Base-by-base conservation (phyloP, 208 protist species). In the Zelonia costaricensis region DNA sequence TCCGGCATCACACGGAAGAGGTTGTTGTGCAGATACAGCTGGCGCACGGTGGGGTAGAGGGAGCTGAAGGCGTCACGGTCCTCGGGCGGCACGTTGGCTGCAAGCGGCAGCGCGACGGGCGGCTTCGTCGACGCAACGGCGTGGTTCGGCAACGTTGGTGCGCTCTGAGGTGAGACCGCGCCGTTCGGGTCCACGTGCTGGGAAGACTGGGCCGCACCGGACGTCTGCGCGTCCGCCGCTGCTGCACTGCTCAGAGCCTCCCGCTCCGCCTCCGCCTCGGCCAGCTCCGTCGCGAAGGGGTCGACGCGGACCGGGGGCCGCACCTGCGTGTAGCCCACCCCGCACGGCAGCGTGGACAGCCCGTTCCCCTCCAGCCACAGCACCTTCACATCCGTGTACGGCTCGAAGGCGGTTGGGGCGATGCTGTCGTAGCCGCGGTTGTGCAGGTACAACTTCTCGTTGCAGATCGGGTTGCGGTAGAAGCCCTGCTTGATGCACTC, bases 1-100 rank as follows among this genome's bases (percentile, higher is more conserved):
- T 94, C 82, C 2, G 94, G 89, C 76, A 98, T 97, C 8, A 52
- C 48, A 5, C 71, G 51, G 18, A 98, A 86, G 9, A 82, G 22
- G 54, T 98, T 98, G 57, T 98, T 89, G 59, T 98, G 93, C 13
- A 98, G 57, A 69, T 97, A 98, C 16, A 98, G 62, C 64, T 94
- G 92, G 10, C 85, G 74, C 27, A 98, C 56, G 3, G 95, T 90
- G 20, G 80, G 80, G 39, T 95, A 90, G 18, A 88, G 65, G 10
- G 84, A 92, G 62, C 86, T 80, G 64, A 93, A 96, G 53, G 75
- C 84, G 67, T 94, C 88, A 10, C 76, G 80, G 2, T 76, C 20
- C 42, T 62, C 65, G 20, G 36, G 30, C 5, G 56, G 68, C 12
- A 80, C 56, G 7, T 36, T 33, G 0, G 68, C 13, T 2, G 64